A percentile compares a stretch with the other conserved stretches of the same genome.
Conservation (phyloP, 148 eudicot genomes). For the Nepenthes gracilis region DNA sequence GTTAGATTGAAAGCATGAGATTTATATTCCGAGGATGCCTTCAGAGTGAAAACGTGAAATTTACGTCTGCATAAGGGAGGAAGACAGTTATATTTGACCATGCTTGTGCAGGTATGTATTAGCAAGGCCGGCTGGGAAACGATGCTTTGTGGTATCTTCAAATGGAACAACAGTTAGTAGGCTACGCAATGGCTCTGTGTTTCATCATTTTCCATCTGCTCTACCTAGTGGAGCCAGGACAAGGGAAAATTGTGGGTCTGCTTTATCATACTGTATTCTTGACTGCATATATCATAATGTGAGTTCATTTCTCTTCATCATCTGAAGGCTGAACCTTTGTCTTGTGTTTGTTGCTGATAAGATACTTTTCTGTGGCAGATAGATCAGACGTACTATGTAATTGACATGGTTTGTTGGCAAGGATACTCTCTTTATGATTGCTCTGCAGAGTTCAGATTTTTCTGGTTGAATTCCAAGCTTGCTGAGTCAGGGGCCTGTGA, state of each 20-base stretch:
- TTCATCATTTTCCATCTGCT: slow-evolving; percentile 91
- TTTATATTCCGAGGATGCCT: too few relatives aligned
- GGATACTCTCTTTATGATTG: slow-evolving; percentile 89
- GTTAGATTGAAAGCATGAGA: too few relatives aligned
- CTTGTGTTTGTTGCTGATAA: slow-evolving; percentile 1
- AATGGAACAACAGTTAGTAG: slow-evolving; percentile 90
- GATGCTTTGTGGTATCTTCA: slow-evolving; percentile 91
- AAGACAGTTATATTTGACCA: neutral
- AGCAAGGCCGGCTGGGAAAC: slow-evolving; percentile 94
- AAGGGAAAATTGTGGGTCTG: slow-evolving; percentile 45
- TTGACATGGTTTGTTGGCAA: slow-evolving; percentile 89
- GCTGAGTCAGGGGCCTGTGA: slow-evolving; percentile 77
- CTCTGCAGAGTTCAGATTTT: slow-evolving; percentile 87
- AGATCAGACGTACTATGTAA: slow-evolving; percentile 90
- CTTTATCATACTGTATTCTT: slow-evolving; percentile 79
- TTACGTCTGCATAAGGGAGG: neutral
- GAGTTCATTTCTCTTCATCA: slow-evolving; percentile 1
- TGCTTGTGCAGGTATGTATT: slow-evolving; percentile 58
- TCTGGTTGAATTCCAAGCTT: slow-evolving; percentile 93
- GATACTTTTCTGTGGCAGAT: slow-evolving; percentile 28
- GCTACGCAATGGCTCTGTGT: slow-evolving; percentile 63
- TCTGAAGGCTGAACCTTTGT: neutral
- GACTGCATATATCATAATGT: slow-evolving; percentile 98
- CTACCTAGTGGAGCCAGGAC: slow-evolving; percentile 78
- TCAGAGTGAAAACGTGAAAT: neutral